These are phyloP conservation scores for Tagetes erecta DNA, from an alignment of 129 eudicot species.

Conservation along the genomic window DNA sequence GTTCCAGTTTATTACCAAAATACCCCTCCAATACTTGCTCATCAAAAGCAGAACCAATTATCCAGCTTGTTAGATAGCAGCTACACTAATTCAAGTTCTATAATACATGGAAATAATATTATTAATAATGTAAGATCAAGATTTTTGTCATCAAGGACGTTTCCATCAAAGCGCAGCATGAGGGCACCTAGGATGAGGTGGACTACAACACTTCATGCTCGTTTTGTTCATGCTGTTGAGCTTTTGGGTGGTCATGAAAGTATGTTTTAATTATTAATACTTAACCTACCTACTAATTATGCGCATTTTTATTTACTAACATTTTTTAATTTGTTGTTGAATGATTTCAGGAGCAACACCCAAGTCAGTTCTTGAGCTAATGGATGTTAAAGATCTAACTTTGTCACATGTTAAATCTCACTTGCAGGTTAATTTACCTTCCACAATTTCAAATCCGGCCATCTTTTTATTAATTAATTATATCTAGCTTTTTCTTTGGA, in stretches of 20 bases:
- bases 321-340: not conserved
- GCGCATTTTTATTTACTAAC: not conserved
- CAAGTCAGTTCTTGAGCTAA: constrained; percentile 97
- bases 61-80: constrained; percentile 24
- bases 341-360: constrained; percentile 86
- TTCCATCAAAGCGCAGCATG: constrained; percentile 82
- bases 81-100: constrained; percentile 36
- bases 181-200: constrained; percentile 97
- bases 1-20: constrained; percentile 87
- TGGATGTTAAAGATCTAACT: constrained; percentile 99
- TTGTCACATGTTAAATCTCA: constrained; percentile 98
- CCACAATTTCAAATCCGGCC: not conserved
- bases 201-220: constrained; percentile 93
- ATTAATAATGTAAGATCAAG: constrained; percentile 58
- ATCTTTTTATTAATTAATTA: not conserved
- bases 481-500: not conserved
- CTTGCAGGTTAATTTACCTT: constrained; percentile 68
- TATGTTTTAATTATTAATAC: constrained; percentile 18
- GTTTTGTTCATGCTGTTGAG: constrained; percentile 96
- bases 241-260: constrained; percentile 99
- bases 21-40: constrained; percentile 52
- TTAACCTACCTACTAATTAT: not conserved
- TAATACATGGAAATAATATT: constrained; percentile 33
- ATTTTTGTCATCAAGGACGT: constrained; percentile 62
- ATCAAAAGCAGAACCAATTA: constrained; percentile 44